Evolutionary conservation across 2,329 filamentous ascomycete species (phyloP).

Genomic region (Purpureocillium lavendulum): DNA sequence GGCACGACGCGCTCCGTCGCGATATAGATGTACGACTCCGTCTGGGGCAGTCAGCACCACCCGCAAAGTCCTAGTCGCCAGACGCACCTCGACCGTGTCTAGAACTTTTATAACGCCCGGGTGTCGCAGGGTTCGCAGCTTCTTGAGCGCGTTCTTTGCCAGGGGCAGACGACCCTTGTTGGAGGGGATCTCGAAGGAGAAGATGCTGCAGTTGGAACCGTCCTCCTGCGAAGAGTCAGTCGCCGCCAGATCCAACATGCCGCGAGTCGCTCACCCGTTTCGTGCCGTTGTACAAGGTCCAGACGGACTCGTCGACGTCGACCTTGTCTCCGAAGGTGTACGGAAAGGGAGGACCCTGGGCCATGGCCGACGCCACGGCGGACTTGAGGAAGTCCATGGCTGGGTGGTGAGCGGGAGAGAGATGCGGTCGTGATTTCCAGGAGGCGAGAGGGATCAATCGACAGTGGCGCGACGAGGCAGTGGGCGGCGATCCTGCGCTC

Average conservation of each 20-base stretch:
- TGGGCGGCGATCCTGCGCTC: not conserved
- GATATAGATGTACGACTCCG: constrained; percentile 91
- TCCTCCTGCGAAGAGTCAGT: constrained; percentile 58
- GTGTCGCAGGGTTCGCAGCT: constrained; percentile 85
- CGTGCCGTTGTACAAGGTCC: constrained; percentile 92
- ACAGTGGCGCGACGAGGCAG: not conserved
- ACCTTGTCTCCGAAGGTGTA: constrained; percentile 90
- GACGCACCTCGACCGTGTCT: constrained; percentile 80
- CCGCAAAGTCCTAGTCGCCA: constrained; percentile 1
- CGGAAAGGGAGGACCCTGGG: constrained; percentile 86
- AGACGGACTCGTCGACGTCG: constrained; percentile 87
- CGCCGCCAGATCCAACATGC: not conserved
- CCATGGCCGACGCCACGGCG: constrained; percentile 91
- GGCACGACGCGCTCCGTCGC: constrained; percentile 86
- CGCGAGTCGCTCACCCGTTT: constrained; percentile 57
- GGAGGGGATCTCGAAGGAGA: constrained; percentile 81
- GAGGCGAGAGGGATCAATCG: not conserved
- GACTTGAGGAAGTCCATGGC: constrained; percentile 97
- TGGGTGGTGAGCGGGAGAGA: not conserved
- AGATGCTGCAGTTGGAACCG: constrained; percentile 88
- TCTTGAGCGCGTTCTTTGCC: constrained; percentile 88
- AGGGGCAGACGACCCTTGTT: constrained; percentile 77
- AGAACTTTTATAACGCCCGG: constrained; percentile 90
- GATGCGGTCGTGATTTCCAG: not conserved
- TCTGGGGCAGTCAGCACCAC: constrained; percentile 43